Conservation (phyloP, 1,284 basidiomycete genomes). For the Trichosporon faecale region DNA sequence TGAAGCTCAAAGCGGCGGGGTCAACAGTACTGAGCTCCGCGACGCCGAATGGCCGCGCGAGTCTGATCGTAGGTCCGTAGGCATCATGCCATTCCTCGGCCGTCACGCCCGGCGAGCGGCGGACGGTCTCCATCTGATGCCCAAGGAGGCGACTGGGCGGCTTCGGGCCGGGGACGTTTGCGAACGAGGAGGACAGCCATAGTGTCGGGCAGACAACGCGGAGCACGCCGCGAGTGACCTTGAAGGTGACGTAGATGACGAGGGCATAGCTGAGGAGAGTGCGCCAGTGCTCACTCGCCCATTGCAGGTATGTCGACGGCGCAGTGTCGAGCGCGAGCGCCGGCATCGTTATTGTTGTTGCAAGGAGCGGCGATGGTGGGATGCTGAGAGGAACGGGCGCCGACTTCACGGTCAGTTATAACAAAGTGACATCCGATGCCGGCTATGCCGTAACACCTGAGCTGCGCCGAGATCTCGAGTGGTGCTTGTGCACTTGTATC, state of each 20-base stretch:
- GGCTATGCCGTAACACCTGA: not conserved
- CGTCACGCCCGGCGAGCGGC: not conserved
- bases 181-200: not conserved
- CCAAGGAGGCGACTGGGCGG: not conserved
- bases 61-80: not conserved
- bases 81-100: conserved; percentile 1
- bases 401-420: not conserved
- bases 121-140: not conserved
- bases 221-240: not conserved
- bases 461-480: not conserved
- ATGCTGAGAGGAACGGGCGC: not conserved
- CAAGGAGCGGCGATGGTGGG: not conserved
- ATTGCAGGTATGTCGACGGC: not conserved
- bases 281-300: not conserved
- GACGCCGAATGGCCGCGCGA: not conserved
- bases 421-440: not conserved
- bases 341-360: not conserved
- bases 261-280: not conserved
- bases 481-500: not conserved
- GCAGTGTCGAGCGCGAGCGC: not conserved
- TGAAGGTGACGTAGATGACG: not conserved
- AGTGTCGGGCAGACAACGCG: not conserved
- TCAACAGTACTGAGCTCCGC: not conserved
- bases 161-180: not conserved
- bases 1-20: not conserved